Percentiles rank a stretch among this genome's conserved stretches.
These are phyloP conservation scores for Trametes cinnabarina DNA, from an alignment of 768 basidiomycete genomes.

Conservation along the genomic window DNA sequence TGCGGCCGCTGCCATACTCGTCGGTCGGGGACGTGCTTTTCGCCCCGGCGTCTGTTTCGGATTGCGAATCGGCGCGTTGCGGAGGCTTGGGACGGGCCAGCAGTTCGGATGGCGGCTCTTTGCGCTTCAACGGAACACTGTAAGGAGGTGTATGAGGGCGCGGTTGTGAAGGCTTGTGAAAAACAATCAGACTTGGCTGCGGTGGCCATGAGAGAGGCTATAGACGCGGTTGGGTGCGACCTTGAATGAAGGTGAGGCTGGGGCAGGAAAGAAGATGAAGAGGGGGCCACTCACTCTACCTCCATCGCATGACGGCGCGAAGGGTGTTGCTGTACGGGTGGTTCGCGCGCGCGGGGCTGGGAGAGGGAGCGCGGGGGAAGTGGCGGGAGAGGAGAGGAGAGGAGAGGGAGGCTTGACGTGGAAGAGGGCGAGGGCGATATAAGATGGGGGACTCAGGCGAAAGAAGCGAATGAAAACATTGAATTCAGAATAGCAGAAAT, in stretches of 20 bases:
- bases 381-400: constrained; percentile 4
- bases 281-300: constrained; percentile 17
- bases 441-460: constrained; percentile 24
- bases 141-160: neutral
- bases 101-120: constrained; percentile 29
- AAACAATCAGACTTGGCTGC: constrained; percentile 4
- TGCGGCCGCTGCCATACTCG: constrained; percentile 66
- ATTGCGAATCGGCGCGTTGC: constrained; percentile 4
- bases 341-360: neutral
- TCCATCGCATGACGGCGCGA: constrained; percentile 9
- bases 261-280: neutral
- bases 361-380: constrained; percentile 6
- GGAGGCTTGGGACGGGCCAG: constrained; percentile 6
- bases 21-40: constrained; percentile 27
- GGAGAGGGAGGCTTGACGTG: constrained; percentile 21
- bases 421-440: constrained; percentile 24
- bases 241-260: neutral
- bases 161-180: neutral
- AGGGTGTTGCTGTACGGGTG: neutral
- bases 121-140: constrained; percentile 42
- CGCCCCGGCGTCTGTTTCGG: constrained; percentile 9
- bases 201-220: constrained; percentile 19
- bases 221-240: constrained; percentile 8
- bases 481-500: constrained; percentile 30
- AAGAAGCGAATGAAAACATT: constrained; percentile 33